Base-by-base conservation (phyloP, 805 yeast genomes). In the Candida maris region DNA sequence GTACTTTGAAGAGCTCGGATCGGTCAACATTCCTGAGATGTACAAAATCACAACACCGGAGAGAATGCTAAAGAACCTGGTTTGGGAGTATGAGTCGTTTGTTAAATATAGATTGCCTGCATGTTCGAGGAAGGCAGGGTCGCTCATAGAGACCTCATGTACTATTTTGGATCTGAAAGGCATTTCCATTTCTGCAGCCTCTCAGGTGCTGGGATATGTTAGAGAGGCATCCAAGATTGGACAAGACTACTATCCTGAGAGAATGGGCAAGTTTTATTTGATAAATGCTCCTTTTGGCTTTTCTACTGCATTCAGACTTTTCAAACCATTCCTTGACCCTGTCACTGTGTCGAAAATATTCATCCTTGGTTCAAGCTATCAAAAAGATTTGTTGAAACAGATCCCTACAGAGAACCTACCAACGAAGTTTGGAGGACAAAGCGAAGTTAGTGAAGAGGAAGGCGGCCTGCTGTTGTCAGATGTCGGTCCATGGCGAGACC, bases 281-380 rank as follows among this genome's bases (percentile, higher is more conserved):
- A 86, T 93, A 65, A 93, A 93, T 58, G 95, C 97, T 1, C 98
- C 98, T 46, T 93, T 88, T 59, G 98, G 98, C 2, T 93, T 93
- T 67, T 79, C 96, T 25, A 81, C 97, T 27, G 97, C 94, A 27
- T 93, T 91, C 75, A 77, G 79, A 61, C 59, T 89, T 37, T 85
- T 93, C 70, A 88, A 88, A 68, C 91, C 95, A 38, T 89, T 93
- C 67, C 75, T 93, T 58, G 98, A 93, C 61, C 97, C 97, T 3
- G 97, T 91, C 38, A 93, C 98, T 6, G 97, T 93, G 16, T 81
- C 93, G 31, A 93, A 93, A 68, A 91, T 93, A 60, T 85, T 80
- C 70, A 87, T 93, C 47, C 69, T 89, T 54, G 87, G 96, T 44
- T 65, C 79, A 28, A 71, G 79, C 34, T 93, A 91, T 65, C 73